Percentiles rank a stretch among this genome's conserved stretches.
Evolutionary conservation across 192 early-diverging fungal genomes (phyloP).

Genomic region (Coemansia guatemalensis): DNA sequence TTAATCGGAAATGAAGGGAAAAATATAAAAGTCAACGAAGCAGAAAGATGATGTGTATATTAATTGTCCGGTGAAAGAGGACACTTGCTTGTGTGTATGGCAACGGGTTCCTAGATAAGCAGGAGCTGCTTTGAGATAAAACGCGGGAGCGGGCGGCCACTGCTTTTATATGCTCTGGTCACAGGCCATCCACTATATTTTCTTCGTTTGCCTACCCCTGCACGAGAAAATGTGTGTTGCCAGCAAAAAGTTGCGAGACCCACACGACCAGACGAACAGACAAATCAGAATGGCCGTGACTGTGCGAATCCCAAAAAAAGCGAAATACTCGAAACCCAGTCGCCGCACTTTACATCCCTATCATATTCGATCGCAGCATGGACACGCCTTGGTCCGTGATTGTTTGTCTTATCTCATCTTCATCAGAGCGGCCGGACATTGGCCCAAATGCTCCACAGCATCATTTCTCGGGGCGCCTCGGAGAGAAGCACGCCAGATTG

Average conservation of each 20-base stretch:
- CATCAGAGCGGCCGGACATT: slow-evolving; percentile 21
- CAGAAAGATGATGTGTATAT: slow-evolving; percentile 3
- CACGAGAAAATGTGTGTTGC: not conserved
- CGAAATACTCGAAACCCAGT: not conserved
- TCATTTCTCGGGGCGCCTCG: not conserved
- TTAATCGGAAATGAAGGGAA: not conserved
- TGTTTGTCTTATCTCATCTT: slow-evolving; percentile 18
- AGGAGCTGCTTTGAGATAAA: not conserved
- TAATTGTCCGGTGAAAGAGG: not conserved
- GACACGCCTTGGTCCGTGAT: slow-evolving; percentile 14
- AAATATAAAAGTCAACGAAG: not conserved
- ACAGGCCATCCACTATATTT: not conserved
- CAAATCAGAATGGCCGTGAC: not conserved
- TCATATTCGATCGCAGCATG: slow-evolving; percentile 3
- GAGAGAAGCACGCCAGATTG: not conserved
- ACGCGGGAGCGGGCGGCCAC: not conserved
- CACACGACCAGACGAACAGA: not conserved
- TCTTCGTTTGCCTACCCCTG: not conserved
- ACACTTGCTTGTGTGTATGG: not conserved
- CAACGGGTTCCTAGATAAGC: not conserved
- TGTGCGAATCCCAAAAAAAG: not conserved
- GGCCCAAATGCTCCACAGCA: slow-evolving; percentile 12
- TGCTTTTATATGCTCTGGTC: not conserved
- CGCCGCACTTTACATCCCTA: slow-evolving; percentile 3
- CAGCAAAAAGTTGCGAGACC: not conserved